Conservation (phyloP, 2,329 filamentous ascomycete genomes). For the Fusarium siculi region DNA sequence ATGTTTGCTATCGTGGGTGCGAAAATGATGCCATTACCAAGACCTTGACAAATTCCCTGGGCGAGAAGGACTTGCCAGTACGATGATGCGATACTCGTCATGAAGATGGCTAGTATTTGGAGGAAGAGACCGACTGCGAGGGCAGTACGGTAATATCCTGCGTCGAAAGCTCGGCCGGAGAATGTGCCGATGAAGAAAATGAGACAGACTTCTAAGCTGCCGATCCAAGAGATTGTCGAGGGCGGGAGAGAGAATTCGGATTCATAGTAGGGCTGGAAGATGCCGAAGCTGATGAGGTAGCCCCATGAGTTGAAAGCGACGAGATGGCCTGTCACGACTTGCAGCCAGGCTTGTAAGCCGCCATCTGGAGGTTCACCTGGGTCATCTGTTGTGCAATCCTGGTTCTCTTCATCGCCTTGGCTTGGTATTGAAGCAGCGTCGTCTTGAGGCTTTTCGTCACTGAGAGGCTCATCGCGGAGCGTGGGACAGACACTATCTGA, state of each 20-base stretch:
- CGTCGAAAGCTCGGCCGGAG: slow-evolving; percentile 55
- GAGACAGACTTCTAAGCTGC: slow-evolving; percentile 58
- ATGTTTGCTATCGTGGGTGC: slow-evolving; percentile 64
- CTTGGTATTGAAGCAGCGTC: slow-evolving; percentile 14
- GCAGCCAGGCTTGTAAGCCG: slow-evolving; percentile 51
- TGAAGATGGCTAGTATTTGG: slow-evolving; percentile 58
- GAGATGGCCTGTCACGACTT: slow-evolving; percentile 52
- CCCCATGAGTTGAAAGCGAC: slow-evolving; percentile 54
- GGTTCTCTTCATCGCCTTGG: background rate
- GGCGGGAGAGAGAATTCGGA: slow-evolving; percentile 45
- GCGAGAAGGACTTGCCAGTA: slow-evolving; percentile 62
- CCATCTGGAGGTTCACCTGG: slow-evolving; percentile 48
- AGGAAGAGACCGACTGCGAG: slow-evolving; percentile 53
- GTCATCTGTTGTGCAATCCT: background rate
- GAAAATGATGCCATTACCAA: slow-evolving; percentile 66
- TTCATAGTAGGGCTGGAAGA: slow-evolving; percentile 54
- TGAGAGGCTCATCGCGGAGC: background rate
- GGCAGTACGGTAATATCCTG: slow-evolving; percentile 51
- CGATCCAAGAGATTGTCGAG: slow-evolving; percentile 60
- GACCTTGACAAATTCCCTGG: slow-evolving; percentile 67
- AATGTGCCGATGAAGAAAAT: slow-evolving; percentile 54
- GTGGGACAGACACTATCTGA: slow-evolving; percentile 24
- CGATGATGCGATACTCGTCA: slow-evolving; percentile 53
- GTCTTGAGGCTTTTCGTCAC: slow-evolving; percentile 18
- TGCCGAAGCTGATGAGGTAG: slow-evolving; percentile 53